Conservation (phyloP, 2,329 filamentous ascomycete species). For the Verticillium nonalfalfae region DNA sequence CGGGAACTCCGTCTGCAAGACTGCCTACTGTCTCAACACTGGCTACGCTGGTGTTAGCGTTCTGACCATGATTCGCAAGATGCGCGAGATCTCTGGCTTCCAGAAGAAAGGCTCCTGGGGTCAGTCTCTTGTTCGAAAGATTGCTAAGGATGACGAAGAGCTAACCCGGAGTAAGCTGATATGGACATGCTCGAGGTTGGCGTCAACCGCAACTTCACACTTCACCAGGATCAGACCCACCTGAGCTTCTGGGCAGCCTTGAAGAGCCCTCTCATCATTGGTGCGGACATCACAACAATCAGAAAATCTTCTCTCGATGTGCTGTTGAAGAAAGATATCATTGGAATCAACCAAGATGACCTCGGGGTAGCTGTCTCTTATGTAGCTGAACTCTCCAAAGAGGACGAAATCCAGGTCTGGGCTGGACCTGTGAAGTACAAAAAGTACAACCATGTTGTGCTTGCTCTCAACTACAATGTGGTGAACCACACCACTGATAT, state of each 20-base stretch:
- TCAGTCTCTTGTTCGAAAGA: slow-evolving; percentile 2
- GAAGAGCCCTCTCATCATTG: slow-evolving; percentile 36
- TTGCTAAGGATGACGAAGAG: background rate
- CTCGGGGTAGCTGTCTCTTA: slow-evolving; percentile 17
- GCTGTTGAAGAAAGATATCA: slow-evolving; percentile 12
- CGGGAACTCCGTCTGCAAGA: slow-evolving; percentile 18
- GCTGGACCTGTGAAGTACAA: slow-evolving; percentile 14
- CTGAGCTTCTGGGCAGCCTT: slow-evolving; percentile 39
- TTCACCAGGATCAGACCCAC: slow-evolving; percentile 33
- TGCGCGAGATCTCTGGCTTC: slow-evolving; percentile 23
- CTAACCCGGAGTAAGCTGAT: slow-evolving; percentile 13
- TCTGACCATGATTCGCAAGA: slow-evolving; percentile 23
- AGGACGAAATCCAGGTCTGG: slow-evolving; percentile 20
- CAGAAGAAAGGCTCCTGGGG: slow-evolving; percentile 20
- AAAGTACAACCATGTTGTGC: slow-evolving; percentile 3
- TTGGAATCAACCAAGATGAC: slow-evolving; percentile 27
- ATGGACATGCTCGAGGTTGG: slow-evolving; percentile 37
- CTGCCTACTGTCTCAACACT: slow-evolving; percentile 25
- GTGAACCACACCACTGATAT: slow-evolving; percentile 4
- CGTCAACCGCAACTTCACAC: slow-evolving; percentile 23
- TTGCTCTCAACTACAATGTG: slow-evolving; percentile 11
- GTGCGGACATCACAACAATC: slow-evolving; percentile 27
- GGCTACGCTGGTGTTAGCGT: slow-evolving; percentile 23
- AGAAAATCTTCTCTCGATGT: slow-evolving; percentile 9
- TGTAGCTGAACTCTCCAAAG: slow-evolving; percentile 13